These are phyloP conservation scores for Edaphochlamys debaryana DNA, from an alignment of 139 green algal genomes.

Conservation along the genomic window DNA sequence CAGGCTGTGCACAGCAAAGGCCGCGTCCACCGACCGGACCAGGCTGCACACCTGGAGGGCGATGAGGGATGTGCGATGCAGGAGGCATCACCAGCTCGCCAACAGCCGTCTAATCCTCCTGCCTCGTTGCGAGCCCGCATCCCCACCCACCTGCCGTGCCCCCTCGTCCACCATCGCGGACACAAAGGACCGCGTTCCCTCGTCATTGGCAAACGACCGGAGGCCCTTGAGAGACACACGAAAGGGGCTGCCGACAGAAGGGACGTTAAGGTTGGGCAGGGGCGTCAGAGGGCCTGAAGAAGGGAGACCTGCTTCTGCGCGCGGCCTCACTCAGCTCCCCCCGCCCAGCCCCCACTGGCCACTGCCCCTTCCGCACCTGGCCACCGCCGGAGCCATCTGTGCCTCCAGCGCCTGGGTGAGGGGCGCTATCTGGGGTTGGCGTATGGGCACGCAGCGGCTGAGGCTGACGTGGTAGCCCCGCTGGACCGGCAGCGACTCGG, in stretches of 20 bases:
- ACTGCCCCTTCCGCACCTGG: not conserved
- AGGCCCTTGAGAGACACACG: not conserved
- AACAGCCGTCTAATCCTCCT: too few relatives aligned
- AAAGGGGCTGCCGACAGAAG: not conserved
- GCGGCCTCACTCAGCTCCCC: not conserved
- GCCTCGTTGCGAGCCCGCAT: not conserved
- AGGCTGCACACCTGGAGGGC: not conserved
- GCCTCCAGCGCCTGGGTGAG: constrained; percentile 7
- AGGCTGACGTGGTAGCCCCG: constrained; percentile 37
- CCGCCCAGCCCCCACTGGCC: not conserved
- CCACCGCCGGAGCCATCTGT: not conserved
- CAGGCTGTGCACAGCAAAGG: constrained; percentile 6
- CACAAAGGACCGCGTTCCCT: constrained; percentile 30
- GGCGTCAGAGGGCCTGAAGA: too few relatives aligned
- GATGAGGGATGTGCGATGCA: too few relatives aligned
- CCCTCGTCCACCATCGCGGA: constrained; percentile 17
- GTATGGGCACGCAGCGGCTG: constrained; percentile 21
- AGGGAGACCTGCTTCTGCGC: not conserved
- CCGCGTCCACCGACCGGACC: constrained; percentile 5
- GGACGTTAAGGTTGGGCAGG: not conserved
- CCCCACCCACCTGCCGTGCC: not conserved
- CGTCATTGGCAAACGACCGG: constrained; percentile 23
- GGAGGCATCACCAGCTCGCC: too few relatives aligned
- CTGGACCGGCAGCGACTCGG: not conserved
- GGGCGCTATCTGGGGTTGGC: constrained; percentile 15